Evolutionary conservation across 2,329 filamentous ascomycete species (phyloP).

Genomic region (Polychaeton citri): DNA sequence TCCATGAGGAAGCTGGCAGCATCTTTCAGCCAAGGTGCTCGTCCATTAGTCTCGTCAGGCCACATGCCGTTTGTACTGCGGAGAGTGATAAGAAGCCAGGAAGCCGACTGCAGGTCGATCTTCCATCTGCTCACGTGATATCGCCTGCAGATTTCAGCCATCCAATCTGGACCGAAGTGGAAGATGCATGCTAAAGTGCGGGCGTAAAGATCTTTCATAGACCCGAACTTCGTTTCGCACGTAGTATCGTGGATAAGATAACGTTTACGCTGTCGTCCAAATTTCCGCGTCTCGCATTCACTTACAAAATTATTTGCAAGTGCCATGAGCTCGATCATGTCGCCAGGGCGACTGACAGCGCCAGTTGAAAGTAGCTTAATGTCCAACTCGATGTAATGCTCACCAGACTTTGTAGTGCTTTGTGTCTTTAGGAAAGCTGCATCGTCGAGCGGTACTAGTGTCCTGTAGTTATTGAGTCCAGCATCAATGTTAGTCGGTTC

Average conservation of each 20-base stretch:
- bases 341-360: conserved; percentile 18
- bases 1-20: conserved; percentile 21
- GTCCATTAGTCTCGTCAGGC: conserved; percentile 8
- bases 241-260: conserved; percentile 17
- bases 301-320: conserved; percentile 23
- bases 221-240: conserved; percentile 22
- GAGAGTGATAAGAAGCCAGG: conserved; percentile 22
- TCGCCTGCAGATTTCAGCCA: conserved; percentile 21
- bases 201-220: conserved; percentile 28
- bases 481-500: conserved; percentile 20
- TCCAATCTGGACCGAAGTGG: conserved; percentile 26
- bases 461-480: conserved; percentile 21
- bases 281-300: conserved; percentile 17
- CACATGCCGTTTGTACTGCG: conserved; percentile 22
- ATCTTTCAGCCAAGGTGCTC: conserved; percentile 12
- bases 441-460: conserved; percentile 14
- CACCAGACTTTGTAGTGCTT: conserved; percentile 18
- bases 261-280: conserved; percentile 19
- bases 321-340: conserved; percentile 9
- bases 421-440: conserved; percentile 5
- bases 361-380: conserved; percentile 25
- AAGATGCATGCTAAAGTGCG: conserved; percentile 29
- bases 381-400: conserved; percentile 27
- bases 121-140: conserved; percentile 20
- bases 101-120: conserved; percentile 16